Conservation (phyloP, 164 flowering plant genomes). For the Sedum album region DNA sequence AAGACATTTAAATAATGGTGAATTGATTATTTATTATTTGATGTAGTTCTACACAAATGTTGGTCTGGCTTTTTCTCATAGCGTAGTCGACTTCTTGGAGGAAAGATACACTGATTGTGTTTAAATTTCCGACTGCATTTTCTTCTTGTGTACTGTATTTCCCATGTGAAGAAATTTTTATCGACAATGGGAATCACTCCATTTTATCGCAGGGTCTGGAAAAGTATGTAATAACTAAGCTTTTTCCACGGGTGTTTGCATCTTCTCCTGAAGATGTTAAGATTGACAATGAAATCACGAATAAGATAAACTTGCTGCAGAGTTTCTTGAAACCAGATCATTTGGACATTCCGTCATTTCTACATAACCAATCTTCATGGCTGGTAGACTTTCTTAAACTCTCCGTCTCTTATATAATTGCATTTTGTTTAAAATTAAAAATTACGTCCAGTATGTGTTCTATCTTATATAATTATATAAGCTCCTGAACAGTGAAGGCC, state of each 20-base stretch:
- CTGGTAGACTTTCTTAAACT: slow-evolving; percentile 27
- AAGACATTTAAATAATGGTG: background rate
- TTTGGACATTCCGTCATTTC: slow-evolving; percentile 36
- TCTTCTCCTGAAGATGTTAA: slow-evolving; percentile 32
- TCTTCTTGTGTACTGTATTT: background rate
- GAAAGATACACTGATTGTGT: background rate
- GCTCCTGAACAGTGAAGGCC: background rate
- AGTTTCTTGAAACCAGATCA: slow-evolving; percentile 45
- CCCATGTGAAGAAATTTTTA: background rate
- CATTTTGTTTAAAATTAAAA: too few relatives aligned
- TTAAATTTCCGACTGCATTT: too few relatives aligned
- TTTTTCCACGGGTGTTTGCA: slow-evolving; percentile 38
- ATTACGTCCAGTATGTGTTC: too few relatives aligned
- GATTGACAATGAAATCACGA: slow-evolving; percentile 27
- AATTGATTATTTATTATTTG: background rate
- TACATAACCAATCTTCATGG: slow-evolving; percentile 45
- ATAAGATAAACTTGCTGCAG: slow-evolving; percentile 34
- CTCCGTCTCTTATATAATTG: slow-evolving; percentile 5
- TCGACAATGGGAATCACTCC: background rate
- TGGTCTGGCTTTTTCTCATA: background rate
- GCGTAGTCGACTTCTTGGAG: too few relatives aligned
- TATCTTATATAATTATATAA: background rate
- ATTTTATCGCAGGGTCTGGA: slow-evolving; percentile 36
- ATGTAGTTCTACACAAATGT: background rate
- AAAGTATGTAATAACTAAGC: slow-evolving; percentile 50